These are phyloP conservation scores for Aspergillus udagawae DNA, from an alignment of 2,329 filamentous ascomycete species.

Conservation along the genomic window DNA sequence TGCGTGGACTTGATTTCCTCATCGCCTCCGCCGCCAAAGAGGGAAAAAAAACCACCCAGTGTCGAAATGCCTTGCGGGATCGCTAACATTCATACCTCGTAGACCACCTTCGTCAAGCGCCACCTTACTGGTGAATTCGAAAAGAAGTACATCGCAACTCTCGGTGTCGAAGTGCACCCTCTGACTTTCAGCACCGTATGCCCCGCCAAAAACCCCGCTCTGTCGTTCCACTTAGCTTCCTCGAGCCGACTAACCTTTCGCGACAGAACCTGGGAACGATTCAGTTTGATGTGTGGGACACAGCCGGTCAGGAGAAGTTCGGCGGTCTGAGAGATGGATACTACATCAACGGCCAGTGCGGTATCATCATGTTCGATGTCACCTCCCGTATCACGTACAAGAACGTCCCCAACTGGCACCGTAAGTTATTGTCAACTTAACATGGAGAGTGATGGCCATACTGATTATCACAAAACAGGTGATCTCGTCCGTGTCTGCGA, in stretches of 20 bases:
- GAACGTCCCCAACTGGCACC: constrained; percentile 99
- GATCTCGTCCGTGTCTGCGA: constrained; percentile 98
- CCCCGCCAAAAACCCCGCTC: constrained; percentile 37
- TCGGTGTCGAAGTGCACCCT: constrained; percentile 99
- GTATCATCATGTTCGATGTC: constrained; percentile 99
- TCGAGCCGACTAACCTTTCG: constrained; percentile 24
- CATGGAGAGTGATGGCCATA: neutral
- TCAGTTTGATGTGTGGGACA: constrained; percentile 99
- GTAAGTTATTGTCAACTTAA: constrained; percentile 56
- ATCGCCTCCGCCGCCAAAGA: constrained; percentile 24
- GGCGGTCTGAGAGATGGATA: constrained; percentile 98
- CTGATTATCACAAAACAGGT: constrained; percentile 52
- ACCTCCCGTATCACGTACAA: constrained; percentile 99
- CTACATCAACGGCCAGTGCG: constrained; percentile 99
- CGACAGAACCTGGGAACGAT: constrained; percentile 83
- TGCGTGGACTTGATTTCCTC: constrained; percentile 10
- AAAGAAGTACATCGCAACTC: constrained; percentile 99
- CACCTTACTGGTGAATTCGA: constrained; percentile 99
- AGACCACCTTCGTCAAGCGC: constrained; percentile 99
- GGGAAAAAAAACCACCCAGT: constrained; percentile 21
- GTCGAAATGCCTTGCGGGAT: constrained; percentile 11
- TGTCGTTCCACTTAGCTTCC: constrained; percentile 12
- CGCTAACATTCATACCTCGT: constrained; percentile 22
- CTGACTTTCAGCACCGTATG: constrained; percentile 96
- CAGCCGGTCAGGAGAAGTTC: constrained; percentile 98